These are phyloP conservation scores for Chloranthus sessilifolius DNA, from an alignment of 164 flowering plant genomes.

Conservation along the genomic window DNA sequence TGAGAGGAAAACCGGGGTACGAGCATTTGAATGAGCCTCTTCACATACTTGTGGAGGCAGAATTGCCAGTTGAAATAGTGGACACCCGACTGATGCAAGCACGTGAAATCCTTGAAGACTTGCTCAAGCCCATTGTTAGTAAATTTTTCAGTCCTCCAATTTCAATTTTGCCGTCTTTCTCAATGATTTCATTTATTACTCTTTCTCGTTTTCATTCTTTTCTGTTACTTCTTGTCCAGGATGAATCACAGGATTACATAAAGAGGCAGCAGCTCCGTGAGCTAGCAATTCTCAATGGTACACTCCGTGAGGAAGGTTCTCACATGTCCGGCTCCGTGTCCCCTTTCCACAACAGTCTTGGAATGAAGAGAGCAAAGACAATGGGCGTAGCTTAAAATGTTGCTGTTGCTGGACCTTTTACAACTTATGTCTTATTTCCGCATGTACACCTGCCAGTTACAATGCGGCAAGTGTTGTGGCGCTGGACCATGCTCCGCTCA, in stretches of 20 bases:
- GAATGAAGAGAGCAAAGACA: slow-evolving; percentile 98
- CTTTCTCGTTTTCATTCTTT: no score
- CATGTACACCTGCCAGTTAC: no score
- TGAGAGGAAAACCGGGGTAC: slow-evolving; percentile 95
- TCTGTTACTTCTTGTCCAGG: slow-evolving; percentile 49
- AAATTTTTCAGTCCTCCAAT: neutral
- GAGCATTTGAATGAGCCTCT: slow-evolving; percentile 96
- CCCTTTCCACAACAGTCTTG: slow-evolving; percentile 93
- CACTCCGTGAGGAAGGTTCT: slow-evolving; percentile 87
- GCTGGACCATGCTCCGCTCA: no score
- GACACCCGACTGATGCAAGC: slow-evolving; percentile 91
- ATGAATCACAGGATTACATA: slow-evolving; percentile 81
- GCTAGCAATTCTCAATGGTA: slow-evolving; percentile 95
- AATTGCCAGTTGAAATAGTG: slow-evolving; percentile 76
- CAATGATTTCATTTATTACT: neutral
- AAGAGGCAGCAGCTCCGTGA: slow-evolving; percentile 97
- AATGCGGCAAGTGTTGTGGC: no score
- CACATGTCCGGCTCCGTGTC: slow-evolving; percentile 94
- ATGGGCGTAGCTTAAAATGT: slow-evolving; percentile 39
- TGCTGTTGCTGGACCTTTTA: no score
- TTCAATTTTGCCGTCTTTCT: neutral
- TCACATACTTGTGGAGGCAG: slow-evolving; percentile 88
- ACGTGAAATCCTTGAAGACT: slow-evolving; percentile 78
- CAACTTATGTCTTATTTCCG: no score
- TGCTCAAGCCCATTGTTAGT: slow-evolving; percentile 78